Conservation (phyloP, 306 rosid species). For the cucumber (Cucumis sativus) region DNA sequence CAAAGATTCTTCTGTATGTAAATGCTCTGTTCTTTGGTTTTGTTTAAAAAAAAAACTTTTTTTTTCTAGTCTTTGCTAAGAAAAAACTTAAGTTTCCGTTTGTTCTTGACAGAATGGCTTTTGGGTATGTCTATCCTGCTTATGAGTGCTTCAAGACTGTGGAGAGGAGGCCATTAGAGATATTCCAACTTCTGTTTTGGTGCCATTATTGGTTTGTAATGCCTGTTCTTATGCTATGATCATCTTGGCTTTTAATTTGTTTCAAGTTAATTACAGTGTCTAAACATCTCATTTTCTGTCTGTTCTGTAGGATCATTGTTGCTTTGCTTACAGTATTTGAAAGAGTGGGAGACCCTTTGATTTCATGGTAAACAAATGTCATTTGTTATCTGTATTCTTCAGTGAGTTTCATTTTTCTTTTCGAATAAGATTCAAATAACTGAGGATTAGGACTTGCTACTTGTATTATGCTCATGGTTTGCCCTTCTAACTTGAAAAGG, state of each 20-base stretch:
- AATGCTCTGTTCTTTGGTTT: not conserved
- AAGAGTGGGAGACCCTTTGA: constrained; percentile 22
- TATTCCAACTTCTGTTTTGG: constrained; percentile 22
- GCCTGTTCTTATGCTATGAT: not conserved
- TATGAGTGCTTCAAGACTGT: constrained; percentile 26
- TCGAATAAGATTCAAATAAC: not conserved
- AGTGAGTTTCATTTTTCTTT: not conserved
- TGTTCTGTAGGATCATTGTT: constrained; percentile 19
- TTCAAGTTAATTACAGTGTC: not conserved
- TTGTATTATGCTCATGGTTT: not conserved
- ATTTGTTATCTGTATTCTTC: not conserved
- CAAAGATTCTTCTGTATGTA: constrained; percentile 16
- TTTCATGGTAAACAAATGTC: constrained; percentile 21
- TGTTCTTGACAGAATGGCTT: constrained; percentile 20
- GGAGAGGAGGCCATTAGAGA: constrained; percentile 18
- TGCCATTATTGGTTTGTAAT: constrained; percentile 25
- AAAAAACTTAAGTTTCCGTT: not conserved
- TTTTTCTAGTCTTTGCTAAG: too few relatives aligned
- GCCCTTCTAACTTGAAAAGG: not conserved
- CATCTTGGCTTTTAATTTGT: not conserved
- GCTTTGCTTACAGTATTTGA: constrained; percentile 21
- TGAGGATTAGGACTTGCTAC: not conserved
- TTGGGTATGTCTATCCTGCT: constrained; percentile 39
- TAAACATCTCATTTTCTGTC: not conserved
- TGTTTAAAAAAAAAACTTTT: too few relatives aligned